Base-by-base conservation (phyloP, 2,329 filamentous ascomycete genomes). In the Colletotrichum cereale region DNA sequence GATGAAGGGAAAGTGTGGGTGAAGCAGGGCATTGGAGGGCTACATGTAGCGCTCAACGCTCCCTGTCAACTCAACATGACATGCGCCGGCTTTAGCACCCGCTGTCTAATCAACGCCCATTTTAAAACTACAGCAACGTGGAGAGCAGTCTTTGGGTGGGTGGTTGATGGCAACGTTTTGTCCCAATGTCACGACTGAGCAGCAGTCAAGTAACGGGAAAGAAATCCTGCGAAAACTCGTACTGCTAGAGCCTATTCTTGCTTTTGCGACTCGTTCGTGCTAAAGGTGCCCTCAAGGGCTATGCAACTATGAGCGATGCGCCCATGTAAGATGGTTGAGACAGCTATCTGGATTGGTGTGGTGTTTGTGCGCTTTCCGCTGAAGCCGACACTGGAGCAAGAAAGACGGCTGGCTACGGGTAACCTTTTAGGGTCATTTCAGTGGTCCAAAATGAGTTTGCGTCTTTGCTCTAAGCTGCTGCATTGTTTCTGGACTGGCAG, bases 21-120 rank as follows among this genome's bases (percentile, higher is more conserved):
- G n/a, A 38, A 26, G 42, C 12, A 31, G 18, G 21, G 21, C 29
- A 38, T 44, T 29, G 42, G 42, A 38, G 50, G 18, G 14, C 18
- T 36, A 18, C 53, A 42, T 48, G 40, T 42, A 44, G n/a, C 40
- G 40, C 21, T 44, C 10, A 24, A 48, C 11, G 48, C 29, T 29
- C 40, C 31, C 50, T 38, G n/a, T 71, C 63, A 57, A 64, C 47
- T 71, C 63, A 57, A 64, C 47, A 21, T 26, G 34, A 63, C 38
- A 63, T 60, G 14, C 44, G 53, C 68, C 68, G 52, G 65, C 52
- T 26, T 58, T 44, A 34, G 26, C 24, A 38, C 44, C 31, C 14
- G 26, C 11, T 21, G n/a, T n/a, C n/a, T n/a, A n/a, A n/a, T 47
- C 31, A 24, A 62, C 29, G 36, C 38, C 29, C 53, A 14, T 29